Base-by-base conservation (phyloP, 257 asterid species). In the Solanum piurae region DNA sequence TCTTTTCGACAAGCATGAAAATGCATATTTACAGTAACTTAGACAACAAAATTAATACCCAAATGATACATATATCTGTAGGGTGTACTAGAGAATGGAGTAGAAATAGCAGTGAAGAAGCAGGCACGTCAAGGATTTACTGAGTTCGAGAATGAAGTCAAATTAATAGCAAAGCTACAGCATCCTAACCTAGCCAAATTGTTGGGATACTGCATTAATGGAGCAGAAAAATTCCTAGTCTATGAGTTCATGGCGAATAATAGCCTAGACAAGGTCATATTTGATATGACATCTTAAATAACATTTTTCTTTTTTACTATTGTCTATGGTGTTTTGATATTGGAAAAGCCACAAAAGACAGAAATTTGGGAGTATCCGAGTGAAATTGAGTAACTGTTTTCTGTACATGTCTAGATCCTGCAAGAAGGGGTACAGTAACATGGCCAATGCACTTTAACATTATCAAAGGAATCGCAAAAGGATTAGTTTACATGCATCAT, bases 171-270 rank as follows among this genome's bases (percentile, higher is more conserved):
- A 23, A 88, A 87, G 31, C 90, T 89, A 77, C 93, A 92, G n/a
- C 93, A 91, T 52, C 82, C 90, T 25, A 90, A 89, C 84, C 92
- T 93, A 20, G 90, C 91, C 72, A 87, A 90, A 89, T 90, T 93
- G 7, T 74, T 93, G 71, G 95, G 95, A 14, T 91, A 90, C 86
- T 89, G 93, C 88, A 85, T 90, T 58, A 86, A 87, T 20, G 88
- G 93, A 66, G 82, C 75, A 18, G 92, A 91, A 86, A 86, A 90
- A 66, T 90, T 87, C 87, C 90, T 92, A 64, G 73, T 91, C 66
- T 91, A 91, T 27, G 93, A 92, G 86, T 91, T 85, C 90, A 88
- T 91, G 93, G 88, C 87, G 4, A 91, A 91, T 74, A 90, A 84
- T 87, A 90, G 93, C 87, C 88, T 91, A 8, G 90, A 92, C 86